Evolutionary conservation across 2,329 filamentous ascomycete genomes (phyloP), one percentile per base, ranked within the genome.

Genomic region (Colletotrichum abscissum): DNA sequence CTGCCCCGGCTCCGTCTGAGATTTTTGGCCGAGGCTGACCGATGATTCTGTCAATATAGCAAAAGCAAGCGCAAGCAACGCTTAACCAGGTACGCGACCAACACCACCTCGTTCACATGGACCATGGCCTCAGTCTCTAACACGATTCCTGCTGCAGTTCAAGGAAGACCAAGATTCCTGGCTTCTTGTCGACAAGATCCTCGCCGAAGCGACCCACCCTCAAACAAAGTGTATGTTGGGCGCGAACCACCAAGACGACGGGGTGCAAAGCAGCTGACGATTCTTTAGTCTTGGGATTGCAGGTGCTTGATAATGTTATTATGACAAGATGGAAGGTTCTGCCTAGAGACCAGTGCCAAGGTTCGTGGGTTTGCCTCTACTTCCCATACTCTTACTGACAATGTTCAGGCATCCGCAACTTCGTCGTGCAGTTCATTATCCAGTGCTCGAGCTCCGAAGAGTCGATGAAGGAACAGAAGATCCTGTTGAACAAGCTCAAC

Each of bases 271-370:
- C 42, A 67, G 54, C 72, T 74, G 58, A 74, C 72, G 57, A 33
- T 33, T 35, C 38, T 63, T 26, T 30, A 97, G 95, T 97, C 84
- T 89, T 99, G 80, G 97, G 95, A 67, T 88, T 99, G 77, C 97
- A 99, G 86, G 95, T 99, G 77, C 91, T 99, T 76, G 97, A 99
- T 86, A 95, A 95, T 90, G 96, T 99, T 77, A 98, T 99, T 82
- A 94, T 96, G 92, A 99, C 97, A 77, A 92, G 97, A 87, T 99
- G 97, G 97, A 99, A 98, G 87, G 95, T 98, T 73, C 87, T 99
- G 75, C 97, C 97, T 66, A 92, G 95, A 80, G 96, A 98, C 77
- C 97, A 99, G 86, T 98, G 97, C 84, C 92, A 97, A 89, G 95
- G 95, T 86, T 65, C 56, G 73, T 26, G 35, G 8, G 16, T 72